Conservation (phyloP, 805 yeast genomes). For the Candida glaebosa region DNA sequence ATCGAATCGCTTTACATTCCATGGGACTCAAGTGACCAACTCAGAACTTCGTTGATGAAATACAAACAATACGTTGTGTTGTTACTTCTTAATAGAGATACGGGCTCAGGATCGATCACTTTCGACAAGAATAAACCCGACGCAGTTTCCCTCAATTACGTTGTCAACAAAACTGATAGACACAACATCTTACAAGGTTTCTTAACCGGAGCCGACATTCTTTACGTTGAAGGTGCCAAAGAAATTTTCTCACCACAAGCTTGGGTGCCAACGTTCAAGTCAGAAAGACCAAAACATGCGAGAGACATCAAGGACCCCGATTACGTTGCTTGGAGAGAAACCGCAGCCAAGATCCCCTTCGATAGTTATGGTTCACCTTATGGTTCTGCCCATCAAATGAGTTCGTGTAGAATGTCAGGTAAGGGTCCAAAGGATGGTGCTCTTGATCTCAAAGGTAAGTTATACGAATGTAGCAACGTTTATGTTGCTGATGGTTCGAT, state of each 20-base stretch:
- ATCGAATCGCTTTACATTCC: slow-evolving; percentile 39
- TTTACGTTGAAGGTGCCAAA: slow-evolving; percentile 47
- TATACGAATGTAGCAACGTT: slow-evolving; percentile 46
- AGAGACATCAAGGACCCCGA: slow-evolving; percentile 42
- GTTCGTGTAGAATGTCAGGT: slow-evolving; percentile 49
- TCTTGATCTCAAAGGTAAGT: slow-evolving; percentile 40
- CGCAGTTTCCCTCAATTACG: slow-evolving; percentile 34
- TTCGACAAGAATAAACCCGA: slow-evolving; percentile 31
- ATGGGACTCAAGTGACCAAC: slow-evolving; percentile 34
- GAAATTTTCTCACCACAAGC: slow-evolving; percentile 36
- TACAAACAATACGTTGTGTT: slow-evolving; percentile 37
- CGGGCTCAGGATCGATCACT: slow-evolving; percentile 36
- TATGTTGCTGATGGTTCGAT: slow-evolving; percentile 49
- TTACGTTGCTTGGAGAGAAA: slow-evolving; percentile 35
- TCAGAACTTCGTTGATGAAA: slow-evolving; percentile 28
- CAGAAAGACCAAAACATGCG: slow-evolving; percentile 30
- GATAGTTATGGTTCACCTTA: slow-evolving; percentile 25
- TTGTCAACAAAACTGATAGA: slow-evolving; percentile 38
- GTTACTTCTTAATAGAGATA: slow-evolving; percentile 47
- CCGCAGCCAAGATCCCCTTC: slow-evolving; percentile 24
- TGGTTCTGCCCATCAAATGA: slow-evolving; percentile 57
- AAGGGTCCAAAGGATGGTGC: slow-evolving; percentile 43
- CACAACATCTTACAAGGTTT: slow-evolving; percentile 35
- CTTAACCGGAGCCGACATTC: slow-evolving; percentile 39
- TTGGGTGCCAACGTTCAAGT: slow-evolving; percentile 34